Evolutionary conservation across 108 stramenopile species (phyloP), one percentile per base, ranked within the genome.

Genomic region (Parietichytrium sp.): DNA sequence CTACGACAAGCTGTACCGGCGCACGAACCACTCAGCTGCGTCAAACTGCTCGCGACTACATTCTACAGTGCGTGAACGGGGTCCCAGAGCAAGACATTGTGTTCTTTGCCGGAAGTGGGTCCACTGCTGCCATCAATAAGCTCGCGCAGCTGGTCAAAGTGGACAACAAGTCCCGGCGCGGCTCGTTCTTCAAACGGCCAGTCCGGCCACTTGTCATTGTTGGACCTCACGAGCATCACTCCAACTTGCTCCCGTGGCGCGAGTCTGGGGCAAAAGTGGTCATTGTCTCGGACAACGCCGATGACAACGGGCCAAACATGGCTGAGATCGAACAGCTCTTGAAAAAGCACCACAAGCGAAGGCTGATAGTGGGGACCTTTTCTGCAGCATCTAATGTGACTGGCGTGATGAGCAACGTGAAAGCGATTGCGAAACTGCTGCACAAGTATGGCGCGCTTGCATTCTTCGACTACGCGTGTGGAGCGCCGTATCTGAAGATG

Each of bases 181-280:
- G n/a, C n/a, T n/a, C n/a, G n/a, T n/a, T n/a, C n/a, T n/a, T n/a
- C n/a, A n/a, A n/a, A n/a, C n/a, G n/a, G n/a, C n/a, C n/a, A n/a
- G n/a, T n/a, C n/a, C n/a, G n/a, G n/a, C 83, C 83, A 2, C 86
- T 96, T 3, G 90, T 97, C 13, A 91, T 98, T 82, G 86, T 93
- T 25, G 93, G 96, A 4, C 95, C 96, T 12, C 96, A 93, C 72
- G 96, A 95, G 85, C 98, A 98, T 84, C 98, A 98, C 82, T 95
- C 95, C 55, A 97, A 96, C 84, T 79, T 98, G 48, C 82, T 98
- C 6, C 96, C 96, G 3, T 98, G 96, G 96, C 82, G 96, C 79
- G 98, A 98, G 87, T 88, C 83, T 54, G 87, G 83, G 33, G 86
- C 82, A 3, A 83, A 88, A 33, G 85, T 87, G 45, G 42, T 87